phyloP scores from a whole-genome alignment of 2,329 filamentous ascomycete species.

The Knufia petricola region DNA sequence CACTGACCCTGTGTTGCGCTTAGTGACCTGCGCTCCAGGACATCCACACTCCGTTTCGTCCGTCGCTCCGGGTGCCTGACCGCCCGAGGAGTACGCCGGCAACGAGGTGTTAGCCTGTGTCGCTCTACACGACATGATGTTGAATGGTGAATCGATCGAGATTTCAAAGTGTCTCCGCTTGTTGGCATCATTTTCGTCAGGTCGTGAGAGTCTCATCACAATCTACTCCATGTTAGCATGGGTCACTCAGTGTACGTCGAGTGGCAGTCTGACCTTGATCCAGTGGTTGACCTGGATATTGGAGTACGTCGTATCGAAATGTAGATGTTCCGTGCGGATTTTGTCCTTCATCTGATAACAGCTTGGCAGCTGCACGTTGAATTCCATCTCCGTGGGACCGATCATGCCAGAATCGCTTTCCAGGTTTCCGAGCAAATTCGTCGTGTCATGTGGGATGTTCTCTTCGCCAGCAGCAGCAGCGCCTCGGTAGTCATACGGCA shows the following conservation, averaged over 20 bases:
- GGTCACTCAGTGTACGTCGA: not conserved
- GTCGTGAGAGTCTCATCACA: slow-evolving; percentile 80
- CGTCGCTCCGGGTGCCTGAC: slow-evolving; percentile 41
- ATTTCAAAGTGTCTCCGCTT: slow-evolving; percentile 90
- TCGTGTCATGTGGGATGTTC: slow-evolving; percentile 43
- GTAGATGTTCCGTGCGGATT: slow-evolving; percentile 55
- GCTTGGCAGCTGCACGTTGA: slow-evolving; percentile 83
- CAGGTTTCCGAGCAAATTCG: slow-evolving; percentile 73
- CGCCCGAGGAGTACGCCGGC: slow-evolving; percentile 63
- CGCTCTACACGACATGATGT: slow-evolving; percentile 86
- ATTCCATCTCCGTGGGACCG: slow-evolving; percentile 87
- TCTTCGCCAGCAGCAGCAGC: slow-evolving; percentile 48
- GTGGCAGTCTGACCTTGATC: slow-evolving; percentile 63
- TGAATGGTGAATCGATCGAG: slow-evolving; percentile 90
- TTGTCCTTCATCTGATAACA: slow-evolving; percentile 73
- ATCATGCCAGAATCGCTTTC: slow-evolving; percentile 61
- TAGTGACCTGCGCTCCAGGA: slow-evolving; percentile 50
- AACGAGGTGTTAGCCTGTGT: slow-evolving; percentile 80
- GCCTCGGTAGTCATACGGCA: slow-evolving; percentile 53
- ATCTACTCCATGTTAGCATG: slow-evolving; percentile 45
- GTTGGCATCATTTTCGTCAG: slow-evolving; percentile 65
- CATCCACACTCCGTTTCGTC: slow-evolving; percentile 56
- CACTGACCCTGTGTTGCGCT: slow-evolving; percentile 24
- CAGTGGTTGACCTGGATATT: slow-evolving; percentile 92
- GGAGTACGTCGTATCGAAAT: slow-evolving; percentile 87